These are phyloP conservation scores for Tetraselmis chui DNA, from an alignment of 139 green algal species.

Conservation along the genomic window DNA sequence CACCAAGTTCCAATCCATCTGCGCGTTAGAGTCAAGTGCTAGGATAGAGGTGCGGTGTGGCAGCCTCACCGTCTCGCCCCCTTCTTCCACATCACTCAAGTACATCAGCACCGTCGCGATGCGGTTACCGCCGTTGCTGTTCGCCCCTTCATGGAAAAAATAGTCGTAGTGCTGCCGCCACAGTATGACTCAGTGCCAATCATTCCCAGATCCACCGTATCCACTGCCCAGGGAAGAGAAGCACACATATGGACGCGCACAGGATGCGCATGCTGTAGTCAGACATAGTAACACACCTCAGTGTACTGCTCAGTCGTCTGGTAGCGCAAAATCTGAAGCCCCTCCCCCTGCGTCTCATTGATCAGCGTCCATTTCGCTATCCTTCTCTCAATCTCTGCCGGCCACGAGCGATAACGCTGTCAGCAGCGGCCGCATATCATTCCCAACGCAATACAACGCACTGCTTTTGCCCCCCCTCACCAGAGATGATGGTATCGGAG, in stretches of 20 bases:
- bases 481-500: not conserved
- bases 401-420: not conserved
- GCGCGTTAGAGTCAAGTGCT: too few relatives aligned
- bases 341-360: not conserved
- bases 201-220: not conserved
- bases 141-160: not conserved
- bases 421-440: not conserved
- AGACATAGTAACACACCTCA: not conserved
- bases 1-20: too few relatives aligned
- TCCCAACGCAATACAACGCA: not conserved
- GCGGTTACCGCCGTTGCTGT: conserved; percentile 17
- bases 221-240: too few relatives aligned
- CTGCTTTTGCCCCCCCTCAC: not conserved
- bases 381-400: not conserved
- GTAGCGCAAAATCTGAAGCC: not conserved
- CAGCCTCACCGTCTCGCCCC: conserved; percentile 35
- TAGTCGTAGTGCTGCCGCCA: not conserved
- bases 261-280: too few relatives aligned
- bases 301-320: not conserved
- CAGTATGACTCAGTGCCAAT: not conserved
- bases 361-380: not conserved
- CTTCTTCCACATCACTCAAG: conserved; percentile 33
- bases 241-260: too few relatives aligned
- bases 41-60: too few relatives aligned
- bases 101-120: conserved; percentile 34